Conservation (phyloP, 257 asterid species). For the Solanum chaucha region DNA sequence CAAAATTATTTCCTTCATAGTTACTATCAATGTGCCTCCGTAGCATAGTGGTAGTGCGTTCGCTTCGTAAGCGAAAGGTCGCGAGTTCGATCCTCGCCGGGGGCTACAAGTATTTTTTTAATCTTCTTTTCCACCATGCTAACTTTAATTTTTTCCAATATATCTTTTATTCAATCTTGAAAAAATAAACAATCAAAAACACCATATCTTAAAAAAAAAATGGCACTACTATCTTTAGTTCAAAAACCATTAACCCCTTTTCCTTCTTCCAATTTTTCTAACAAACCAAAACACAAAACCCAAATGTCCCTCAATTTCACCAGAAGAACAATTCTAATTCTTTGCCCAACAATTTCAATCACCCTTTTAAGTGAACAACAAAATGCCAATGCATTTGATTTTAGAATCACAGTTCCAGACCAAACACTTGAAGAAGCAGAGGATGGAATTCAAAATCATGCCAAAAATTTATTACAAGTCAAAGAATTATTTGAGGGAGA, state of each 20-base stretch:
- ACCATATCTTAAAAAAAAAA: not conserved
- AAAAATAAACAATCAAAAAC: not conserved
- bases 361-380: not conserved
- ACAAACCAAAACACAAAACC: conserved; percentile 4
- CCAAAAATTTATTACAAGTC: conserved; percentile 24
- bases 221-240: conserved; percentile 10
- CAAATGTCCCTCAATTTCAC: conserved; percentile 4
- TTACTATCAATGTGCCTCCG: conserved; percentile 17
- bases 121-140: too few relatives aligned
- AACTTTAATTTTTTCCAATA: not conserved
- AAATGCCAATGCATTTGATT: conserved; percentile 33
- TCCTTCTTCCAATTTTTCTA: not conserved
- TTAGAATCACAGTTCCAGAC: conserved; percentile 54
- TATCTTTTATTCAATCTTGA: not conserved
- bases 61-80: conserved; percentile 99
- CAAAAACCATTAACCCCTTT: conserved; percentile 1
- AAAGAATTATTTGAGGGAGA: conserved; percentile 37
- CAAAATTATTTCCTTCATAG: rapidly evolving
- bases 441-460: conserved; percentile 28
- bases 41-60: conserved; percentile 99
- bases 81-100: conserved; percentile 99
- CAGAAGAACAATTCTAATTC: conserved; percentile 20
- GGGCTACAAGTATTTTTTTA: conserved; percentile 21
- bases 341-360: conserved; percentile 4
- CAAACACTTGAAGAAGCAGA: conserved; percentile 59